Percentiles rank a stretch among this genome's conserved stretches.
Evolutionary conservation across 257 asterid genomes (phyloP).

Genomic region (Galeopsis tetrahit): DNA sequence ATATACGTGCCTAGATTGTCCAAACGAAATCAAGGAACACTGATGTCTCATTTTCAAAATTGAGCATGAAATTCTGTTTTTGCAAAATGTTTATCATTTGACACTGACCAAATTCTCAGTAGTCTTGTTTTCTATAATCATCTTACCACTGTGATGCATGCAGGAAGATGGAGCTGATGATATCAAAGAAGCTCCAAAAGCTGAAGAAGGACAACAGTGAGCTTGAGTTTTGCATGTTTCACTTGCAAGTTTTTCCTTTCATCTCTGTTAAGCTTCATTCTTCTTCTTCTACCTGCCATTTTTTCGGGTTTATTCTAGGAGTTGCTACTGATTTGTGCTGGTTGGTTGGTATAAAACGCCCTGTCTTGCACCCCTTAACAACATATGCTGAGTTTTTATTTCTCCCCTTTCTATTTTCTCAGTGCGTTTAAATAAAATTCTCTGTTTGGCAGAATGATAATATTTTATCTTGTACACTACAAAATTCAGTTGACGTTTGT

Average conservation of each 20-base stretch:
- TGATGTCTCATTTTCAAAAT: too few species aligned
- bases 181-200: conserved; percentile 53
- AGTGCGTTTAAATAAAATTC: conserved; percentile 20
- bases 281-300: conserved; percentile 29
- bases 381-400: conserved; percentile 15
- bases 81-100: too few species aligned
- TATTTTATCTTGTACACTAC: background rate
- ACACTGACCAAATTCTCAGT: too few species aligned
- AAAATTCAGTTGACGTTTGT: too few species aligned
- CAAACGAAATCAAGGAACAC: background rate
- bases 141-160: background rate
- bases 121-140: background rate
- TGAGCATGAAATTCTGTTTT: background rate
- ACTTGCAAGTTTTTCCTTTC: conserved; percentile 30
- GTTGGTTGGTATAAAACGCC: conserved; percentile 10
- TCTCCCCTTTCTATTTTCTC: background rate
- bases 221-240: conserved; percentile 28
- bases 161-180: conserved; percentile 65
- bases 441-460: conserved; percentile 8
- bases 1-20: background rate
- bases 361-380: conserved; percentile 26
- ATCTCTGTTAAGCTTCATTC: conserved; percentile 28
- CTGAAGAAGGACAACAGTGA: conserved; percentile 51
- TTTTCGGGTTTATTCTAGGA: conserved; percentile 31
- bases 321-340: conserved; percentile 29